Percentiles rank a stretch among this genome's conserved stretches.
These are phyloP conservation scores for Sarocladiaceae sp. DNA, from an alignment of 2,329 filamentous ascomycete species.

Conservation along the genomic window DNA sequence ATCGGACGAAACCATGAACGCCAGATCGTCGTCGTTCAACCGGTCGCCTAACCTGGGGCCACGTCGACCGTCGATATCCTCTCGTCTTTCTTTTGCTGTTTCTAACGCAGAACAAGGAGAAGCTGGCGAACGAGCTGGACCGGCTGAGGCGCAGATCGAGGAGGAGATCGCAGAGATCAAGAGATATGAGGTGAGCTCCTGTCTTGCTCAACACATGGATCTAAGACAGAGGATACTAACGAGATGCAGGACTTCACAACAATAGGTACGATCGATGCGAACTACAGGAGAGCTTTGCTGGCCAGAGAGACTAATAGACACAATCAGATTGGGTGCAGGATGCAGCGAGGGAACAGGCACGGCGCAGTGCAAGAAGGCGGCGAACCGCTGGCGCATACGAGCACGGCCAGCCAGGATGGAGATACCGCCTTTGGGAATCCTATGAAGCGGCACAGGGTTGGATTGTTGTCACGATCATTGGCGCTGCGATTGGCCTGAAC, in stretches of 20 bases:
- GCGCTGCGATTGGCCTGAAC: slow-evolving; percentile 86
- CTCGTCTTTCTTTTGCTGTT: slow-evolving; percentile 61
- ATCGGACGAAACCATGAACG: slow-evolving; percentile 31
- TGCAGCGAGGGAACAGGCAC: slow-evolving; percentile 80
- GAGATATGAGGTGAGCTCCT: slow-evolving; percentile 67
- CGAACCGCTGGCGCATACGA: slow-evolving; percentile 68
- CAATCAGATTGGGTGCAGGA: slow-evolving; percentile 89
- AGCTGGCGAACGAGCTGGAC: slow-evolving; percentile 39
- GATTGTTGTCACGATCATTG: slow-evolving; percentile 94
- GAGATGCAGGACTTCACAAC: slow-evolving; percentile 75
- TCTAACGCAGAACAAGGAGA: slow-evolving; percentile 60
- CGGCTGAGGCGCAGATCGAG: slow-evolving; percentile 66
- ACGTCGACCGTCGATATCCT: slow-evolving; percentile 52
- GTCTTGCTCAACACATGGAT: slow-evolving; percentile 13
- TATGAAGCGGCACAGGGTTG: slow-evolving; percentile 97
- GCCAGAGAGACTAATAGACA: background rate
- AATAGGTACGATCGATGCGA: slow-evolving; percentile 54
- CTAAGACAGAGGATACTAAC: slow-evolving; percentile 10
- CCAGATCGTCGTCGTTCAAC: slow-evolving; percentile 27
- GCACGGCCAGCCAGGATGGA: slow-evolving; percentile 65
- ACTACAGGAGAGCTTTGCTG: no score
- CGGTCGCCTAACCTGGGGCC: slow-evolving; percentile 11
- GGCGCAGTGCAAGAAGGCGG: slow-evolving; percentile 69
- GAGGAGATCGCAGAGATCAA: slow-evolving; percentile 98
- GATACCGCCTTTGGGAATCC: slow-evolving; percentile 71